A percentile compares a stretch with the other conserved stretches of the same genome.
These are phyloP conservation scores for Microthlaspi erraticum DNA, from an alignment of 345 rosid species.

Conservation along the genomic window DNA sequence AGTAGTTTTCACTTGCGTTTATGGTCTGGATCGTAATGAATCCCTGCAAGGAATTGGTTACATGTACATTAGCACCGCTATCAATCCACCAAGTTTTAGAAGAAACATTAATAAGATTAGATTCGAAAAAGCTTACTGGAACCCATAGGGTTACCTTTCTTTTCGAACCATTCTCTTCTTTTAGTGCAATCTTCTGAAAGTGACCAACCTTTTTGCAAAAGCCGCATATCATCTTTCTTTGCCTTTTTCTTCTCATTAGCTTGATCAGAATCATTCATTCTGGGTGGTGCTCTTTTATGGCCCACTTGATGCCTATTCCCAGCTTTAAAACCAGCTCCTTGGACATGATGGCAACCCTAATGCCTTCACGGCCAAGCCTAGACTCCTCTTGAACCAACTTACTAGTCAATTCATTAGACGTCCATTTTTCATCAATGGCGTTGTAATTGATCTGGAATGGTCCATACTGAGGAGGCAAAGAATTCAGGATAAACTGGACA, in stretches of 20 bases:
- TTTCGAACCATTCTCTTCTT: slow-evolving; percentile 21
- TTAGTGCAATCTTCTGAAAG: slow-evolving; percentile 13
- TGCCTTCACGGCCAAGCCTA: neutral
- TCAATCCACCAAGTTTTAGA: slow-evolving; percentile 10
- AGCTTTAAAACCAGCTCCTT: neutral
- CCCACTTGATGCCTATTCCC: neutral
- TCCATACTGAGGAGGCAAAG: too few species aligned
- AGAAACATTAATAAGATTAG: slow-evolving; percentile 4
- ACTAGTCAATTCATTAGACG: neutral
- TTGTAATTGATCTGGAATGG: too few species aligned
- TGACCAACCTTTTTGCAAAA: neutral
- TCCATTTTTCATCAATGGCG: neutral
- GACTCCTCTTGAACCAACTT: neutral
- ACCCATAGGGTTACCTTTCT: slow-evolving; percentile 19
- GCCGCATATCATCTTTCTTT: slow-evolving; percentile 1
- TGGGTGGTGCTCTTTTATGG: neutral
- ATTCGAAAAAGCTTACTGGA: slow-evolving; percentile 12
- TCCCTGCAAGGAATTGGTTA: slow-evolving; percentile 1
- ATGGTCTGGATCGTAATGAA: slow-evolving; percentile 3
- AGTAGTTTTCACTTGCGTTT: slow-evolving; percentile 21
- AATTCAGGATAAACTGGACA: too few species aligned
- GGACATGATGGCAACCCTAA: neutral
- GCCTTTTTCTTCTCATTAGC: neutral
- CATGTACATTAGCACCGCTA: slow-evolving; percentile 19
- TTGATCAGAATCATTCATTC: neutral